A percentile compares a stretch with the other conserved stretches of the same genome.
These are phyloP conservation scores for Penicillium occitanis DNA, from an alignment of 2,329 filamentous ascomycete genomes.

Conservation along the genomic window DNA sequence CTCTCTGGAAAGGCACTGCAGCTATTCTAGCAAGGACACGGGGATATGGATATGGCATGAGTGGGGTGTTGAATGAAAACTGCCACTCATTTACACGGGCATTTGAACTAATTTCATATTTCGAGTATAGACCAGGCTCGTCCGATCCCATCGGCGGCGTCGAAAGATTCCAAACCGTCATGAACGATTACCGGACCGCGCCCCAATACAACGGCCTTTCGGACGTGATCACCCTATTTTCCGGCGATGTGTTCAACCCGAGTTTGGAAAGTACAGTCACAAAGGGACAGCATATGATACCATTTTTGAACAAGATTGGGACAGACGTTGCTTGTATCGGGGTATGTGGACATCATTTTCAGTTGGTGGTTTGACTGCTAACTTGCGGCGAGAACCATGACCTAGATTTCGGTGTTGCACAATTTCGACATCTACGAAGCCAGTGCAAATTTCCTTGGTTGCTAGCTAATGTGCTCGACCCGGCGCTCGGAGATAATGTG, in stretches of 20 bases:
- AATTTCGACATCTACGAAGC: constrained; percentile 69
- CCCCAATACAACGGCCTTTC: constrained; percentile 63
- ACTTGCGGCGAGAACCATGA: constrained; percentile 72
- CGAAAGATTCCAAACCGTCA: constrained; percentile 74
- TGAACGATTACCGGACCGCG: constrained; percentile 70
- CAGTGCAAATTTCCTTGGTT: constrained; percentile 88
- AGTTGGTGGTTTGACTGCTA: background rate
- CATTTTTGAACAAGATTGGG: constrained; percentile 73
- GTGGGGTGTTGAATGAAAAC: background rate
- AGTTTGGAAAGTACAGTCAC: constrained; percentile 85
- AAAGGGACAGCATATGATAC: constrained; percentile 88
- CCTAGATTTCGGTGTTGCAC: constrained; percentile 83
- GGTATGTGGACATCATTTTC: constrained; percentile 51
- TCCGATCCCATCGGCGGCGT: constrained; percentile 81
- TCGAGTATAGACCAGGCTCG: constrained; percentile 52
- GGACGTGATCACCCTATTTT: constrained; percentile 75
- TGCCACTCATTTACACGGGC: background rate
- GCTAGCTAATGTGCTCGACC: constrained; percentile 83
- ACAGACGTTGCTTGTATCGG: constrained; percentile 81
- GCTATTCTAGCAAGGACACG: background rate
- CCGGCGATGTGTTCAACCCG: constrained; percentile 89
- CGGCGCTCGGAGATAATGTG: constrained; percentile 70
- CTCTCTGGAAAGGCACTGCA: background rate
- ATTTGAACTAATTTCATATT: background rate
- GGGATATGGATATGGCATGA: no score